Evolutionary conservation across 1,139 yeast species (phyloP).

Genomic region (Lodderomyces parapsilosis): DNA sequence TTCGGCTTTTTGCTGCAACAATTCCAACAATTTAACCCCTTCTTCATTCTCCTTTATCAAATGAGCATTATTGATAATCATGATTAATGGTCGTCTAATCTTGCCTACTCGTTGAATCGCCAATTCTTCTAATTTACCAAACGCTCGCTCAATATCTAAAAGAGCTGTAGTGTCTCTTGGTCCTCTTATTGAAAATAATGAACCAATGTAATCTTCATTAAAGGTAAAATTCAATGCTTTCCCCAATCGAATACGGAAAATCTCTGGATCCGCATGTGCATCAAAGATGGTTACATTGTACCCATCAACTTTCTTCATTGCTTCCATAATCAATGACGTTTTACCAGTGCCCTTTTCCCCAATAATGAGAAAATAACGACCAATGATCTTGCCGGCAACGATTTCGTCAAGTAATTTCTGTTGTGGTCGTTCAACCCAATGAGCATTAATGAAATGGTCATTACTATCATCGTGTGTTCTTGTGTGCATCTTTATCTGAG

Average conservation of each 20-base stretch:
- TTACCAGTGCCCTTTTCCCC: constrained; percentile 92
- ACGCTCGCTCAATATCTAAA: constrained; percentile 80
- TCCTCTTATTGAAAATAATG: constrained; percentile 77
- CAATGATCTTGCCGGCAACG: constrained; percentile 58
- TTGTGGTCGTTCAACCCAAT: constrained; percentile 71
- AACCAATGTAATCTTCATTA: constrained; percentile 81
- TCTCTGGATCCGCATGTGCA: constrained; percentile 86
- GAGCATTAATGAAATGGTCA: constrained; percentile 26
- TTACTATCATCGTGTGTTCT: constrained; percentile 31
- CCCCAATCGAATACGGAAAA: constrained; percentile 74
- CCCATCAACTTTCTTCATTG: constrained; percentile 66
- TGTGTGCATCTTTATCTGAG: constrained; percentile 54
- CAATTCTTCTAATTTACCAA: constrained; percentile 70
- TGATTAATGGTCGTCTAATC: constrained; percentile 54
- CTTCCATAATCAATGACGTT: constrained; percentile 68
- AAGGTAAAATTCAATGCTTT: constrained; percentile 71
- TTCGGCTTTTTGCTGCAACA: constrained; percentile 83
- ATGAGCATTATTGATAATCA: constrained; percentile 75
- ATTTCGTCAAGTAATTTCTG: constrained; percentile 66
- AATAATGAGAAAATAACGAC: constrained; percentile 68
- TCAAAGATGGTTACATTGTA: constrained; percentile 69
- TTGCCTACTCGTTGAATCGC: constrained; percentile 51
- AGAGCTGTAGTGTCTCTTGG: constrained; percentile 85
- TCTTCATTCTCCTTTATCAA: constrained; percentile 71
- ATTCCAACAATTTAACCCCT: constrained; percentile 68